A percentile compares a stretch with the other conserved stretches of the same genome.
These are phyloP conservation scores for Mucuna pruriens DNA, from an alignment of 306 rosid genomes.

Conservation along the genomic window DNA sequence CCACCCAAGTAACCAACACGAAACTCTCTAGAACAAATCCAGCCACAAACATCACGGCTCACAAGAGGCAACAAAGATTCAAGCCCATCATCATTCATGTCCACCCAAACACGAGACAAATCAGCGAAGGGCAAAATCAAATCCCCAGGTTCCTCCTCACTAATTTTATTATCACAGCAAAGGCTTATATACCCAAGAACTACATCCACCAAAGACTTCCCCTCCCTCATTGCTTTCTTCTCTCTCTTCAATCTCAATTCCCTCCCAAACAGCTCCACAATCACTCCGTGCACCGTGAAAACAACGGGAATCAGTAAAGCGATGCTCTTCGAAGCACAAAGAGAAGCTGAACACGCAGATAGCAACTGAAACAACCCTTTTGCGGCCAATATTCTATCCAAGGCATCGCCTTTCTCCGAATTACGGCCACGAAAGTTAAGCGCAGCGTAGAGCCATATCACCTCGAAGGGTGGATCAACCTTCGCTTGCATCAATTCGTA, in stretches of 20 bases:
- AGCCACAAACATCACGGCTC: constrained; percentile 51
- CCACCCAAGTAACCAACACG: constrained; percentile 65
- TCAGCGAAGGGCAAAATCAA: constrained; percentile 49
- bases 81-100: constrained; percentile 51
- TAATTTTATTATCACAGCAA: constrained; percentile 44
- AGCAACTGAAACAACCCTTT: constrained; percentile 59
- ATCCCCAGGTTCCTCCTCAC: constrained; percentile 42
- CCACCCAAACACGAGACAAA: constrained; percentile 60
- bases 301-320: constrained; percentile 73
- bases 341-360: constrained; percentile 59
- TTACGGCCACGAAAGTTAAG: constrained; percentile 46
- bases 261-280: constrained; percentile 49
- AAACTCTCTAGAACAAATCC: constrained; percentile 50
- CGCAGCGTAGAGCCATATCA: constrained; percentile 73
- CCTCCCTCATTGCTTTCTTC: constrained; percentile 68
- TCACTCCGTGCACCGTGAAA: constrained; percentile 44
- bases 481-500: constrained; percentile 62
- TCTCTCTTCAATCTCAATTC: constrained; percentile 59
- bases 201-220: constrained; percentile 55
- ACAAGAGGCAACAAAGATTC: constrained; percentile 66
- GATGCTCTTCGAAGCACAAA: constrained; percentile 56
- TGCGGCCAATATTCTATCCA: constrained; percentile 55
- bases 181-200: constrained; percentile 63
- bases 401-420: constrained; percentile 50
- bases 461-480: constrained; percentile 71